Conservation (phyloP, 768 basidiomycete genomes). For the Naganishia randhawae region DNA sequence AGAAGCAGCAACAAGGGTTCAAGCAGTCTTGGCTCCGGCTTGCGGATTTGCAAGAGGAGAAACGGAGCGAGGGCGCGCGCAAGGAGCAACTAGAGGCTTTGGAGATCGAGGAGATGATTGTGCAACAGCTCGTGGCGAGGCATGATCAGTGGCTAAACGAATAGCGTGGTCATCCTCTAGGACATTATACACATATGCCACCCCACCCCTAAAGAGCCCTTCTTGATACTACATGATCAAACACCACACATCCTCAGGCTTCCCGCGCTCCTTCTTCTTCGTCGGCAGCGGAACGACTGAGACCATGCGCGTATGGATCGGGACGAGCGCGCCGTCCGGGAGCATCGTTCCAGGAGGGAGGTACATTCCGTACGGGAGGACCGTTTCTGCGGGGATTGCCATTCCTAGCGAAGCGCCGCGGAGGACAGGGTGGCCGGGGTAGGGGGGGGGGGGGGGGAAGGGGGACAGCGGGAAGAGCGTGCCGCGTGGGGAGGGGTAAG, state of each 20-base stretch:
- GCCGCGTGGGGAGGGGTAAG: no score
- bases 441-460: no score
- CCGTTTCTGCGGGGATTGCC: conserved; percentile 20
- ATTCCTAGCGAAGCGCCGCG: background rate
- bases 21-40: conserved; percentile 50
- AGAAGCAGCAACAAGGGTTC: conserved; percentile 32
- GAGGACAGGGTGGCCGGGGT: background rate
- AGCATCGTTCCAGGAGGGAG: conserved; percentile 31
- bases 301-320: conserved; percentile 29
- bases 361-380: conserved; percentile 27
- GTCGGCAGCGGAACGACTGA: conserved; percentile 22
- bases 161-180: no score
- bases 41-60: conserved; percentile 31
- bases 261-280: background rate
- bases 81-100: conserved; percentile 55
- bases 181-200: no score
- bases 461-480: no score
- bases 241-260: conserved; percentile 22
- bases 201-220: no score
- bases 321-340: conserved; percentile 27
- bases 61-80: conserved; percentile 51
- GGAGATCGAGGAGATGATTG: conserved; percentile 92
- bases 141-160: conserved; percentile 66
- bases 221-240: conserved; percentile 19
- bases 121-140: conserved; percentile 67